Conservation (phyloP, 139 green algal species). For the Zygnema cylindricum region DNA sequence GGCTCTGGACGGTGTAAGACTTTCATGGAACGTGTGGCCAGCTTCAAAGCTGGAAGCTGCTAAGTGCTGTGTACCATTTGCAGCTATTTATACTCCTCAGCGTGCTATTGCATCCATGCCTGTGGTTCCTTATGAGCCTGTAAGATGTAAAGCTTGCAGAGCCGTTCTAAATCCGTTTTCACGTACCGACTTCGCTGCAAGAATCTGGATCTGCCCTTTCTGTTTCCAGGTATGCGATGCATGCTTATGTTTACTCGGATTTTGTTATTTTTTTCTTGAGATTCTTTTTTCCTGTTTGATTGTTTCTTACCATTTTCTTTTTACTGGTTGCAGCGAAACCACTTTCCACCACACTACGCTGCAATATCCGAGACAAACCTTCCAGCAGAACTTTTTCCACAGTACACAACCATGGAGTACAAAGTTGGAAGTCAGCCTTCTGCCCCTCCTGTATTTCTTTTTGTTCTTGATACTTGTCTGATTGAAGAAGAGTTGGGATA, state of each 20-base stretch:
- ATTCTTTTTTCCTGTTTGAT: constrained; percentile 16
- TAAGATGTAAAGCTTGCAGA: constrained; percentile 92
- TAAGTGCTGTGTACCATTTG: constrained; percentile 95
- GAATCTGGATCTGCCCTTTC: constrained; percentile 96
- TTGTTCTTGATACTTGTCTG: constrained; percentile 93
- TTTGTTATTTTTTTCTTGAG: neutral
- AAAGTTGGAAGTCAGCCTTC: constrained; percentile 65
- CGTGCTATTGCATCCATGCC: constrained; percentile 67
- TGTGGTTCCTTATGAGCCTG: constrained; percentile 89
- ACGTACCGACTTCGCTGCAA: constrained; percentile 85
- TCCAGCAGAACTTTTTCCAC: constrained; percentile 94
- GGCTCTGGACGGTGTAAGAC: constrained; percentile 79
- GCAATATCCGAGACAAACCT: constrained; percentile 82
- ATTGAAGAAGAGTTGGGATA: constrained; percentile 72
- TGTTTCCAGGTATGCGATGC: constrained; percentile 72
- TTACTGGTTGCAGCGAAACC: constrained; percentile 81
- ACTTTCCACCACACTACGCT: constrained; percentile 96
- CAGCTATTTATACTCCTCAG: constrained; percentile 87
- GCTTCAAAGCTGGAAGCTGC: constrained; percentile 84
- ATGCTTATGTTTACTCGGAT: neutral
- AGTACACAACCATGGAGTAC: constrained; percentile 98
- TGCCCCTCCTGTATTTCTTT: constrained; percentile 83
- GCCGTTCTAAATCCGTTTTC: constrained; percentile 93
- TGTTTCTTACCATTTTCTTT: neutral
- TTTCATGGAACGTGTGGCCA: constrained; percentile 97